A percentile compares a stretch with the other conserved stretches of the same genome.
These are phyloP conservation scores for Penicillium aurantiogriseum DNA, from an alignment of 2,329 filamentous ascomycete species.

Conservation along the genomic window DNA sequence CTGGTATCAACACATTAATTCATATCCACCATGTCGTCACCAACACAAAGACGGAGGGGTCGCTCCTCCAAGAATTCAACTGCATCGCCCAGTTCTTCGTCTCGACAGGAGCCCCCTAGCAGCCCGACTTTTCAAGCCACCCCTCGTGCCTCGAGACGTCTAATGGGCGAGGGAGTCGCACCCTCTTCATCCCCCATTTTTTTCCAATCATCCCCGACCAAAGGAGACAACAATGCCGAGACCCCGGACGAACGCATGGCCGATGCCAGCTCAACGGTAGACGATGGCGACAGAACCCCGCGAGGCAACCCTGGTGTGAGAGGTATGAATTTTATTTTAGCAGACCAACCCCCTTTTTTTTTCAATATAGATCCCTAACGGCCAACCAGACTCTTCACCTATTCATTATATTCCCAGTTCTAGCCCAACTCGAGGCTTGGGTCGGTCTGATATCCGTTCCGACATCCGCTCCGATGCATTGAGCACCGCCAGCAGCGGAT, in stretches of 20 bases:
- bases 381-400: constrained; percentile 75
- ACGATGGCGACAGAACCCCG: constrained; percentile 46
- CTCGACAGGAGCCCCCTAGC: constrained; percentile 35
- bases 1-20: constrained; percentile 15
- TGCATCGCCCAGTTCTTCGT: constrained; percentile 37
- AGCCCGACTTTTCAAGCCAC: constrained; percentile 43
- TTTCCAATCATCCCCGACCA: constrained; percentile 63
- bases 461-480: constrained; percentile 67
- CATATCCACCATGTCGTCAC: constrained; percentile 44
- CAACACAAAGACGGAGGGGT: constrained; percentile 43
- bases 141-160: constrained; percentile 46
- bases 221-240: constrained; percentile 42
- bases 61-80: constrained; percentile 42
- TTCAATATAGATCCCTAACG: constrained; percentile 17
- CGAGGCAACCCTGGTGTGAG: constrained; percentile 39
- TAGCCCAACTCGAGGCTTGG: constrained; percentile 63
- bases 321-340: constrained; percentile 34
- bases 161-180: constrained; percentile 40
- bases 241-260: constrained; percentile 43
- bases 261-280: constrained; percentile 50
- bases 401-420: constrained; percentile 90
- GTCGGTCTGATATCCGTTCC: constrained; percentile 46
- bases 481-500: constrained; percentile 80
- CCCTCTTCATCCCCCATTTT: constrained; percentile 78
- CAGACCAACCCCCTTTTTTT: background rate